Evolutionary conservation across 768 basidiomycete species (phyloP).

Genomic region (Fomitopsis serialis): DNA sequence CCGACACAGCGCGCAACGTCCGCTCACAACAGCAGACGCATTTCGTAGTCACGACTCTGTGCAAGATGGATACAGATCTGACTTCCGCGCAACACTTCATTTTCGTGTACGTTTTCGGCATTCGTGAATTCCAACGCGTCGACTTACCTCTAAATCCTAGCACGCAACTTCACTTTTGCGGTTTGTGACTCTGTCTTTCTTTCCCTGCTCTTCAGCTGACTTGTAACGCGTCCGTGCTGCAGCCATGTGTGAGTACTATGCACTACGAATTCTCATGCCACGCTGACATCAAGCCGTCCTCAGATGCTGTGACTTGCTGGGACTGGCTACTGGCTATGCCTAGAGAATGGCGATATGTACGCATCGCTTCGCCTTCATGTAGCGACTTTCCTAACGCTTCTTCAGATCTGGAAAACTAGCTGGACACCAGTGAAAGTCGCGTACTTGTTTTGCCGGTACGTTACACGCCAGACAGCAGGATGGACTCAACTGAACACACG

Average conservation of each 20-base stretch:
- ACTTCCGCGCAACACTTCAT: slow-evolving; percentile 66
- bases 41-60: neutral
- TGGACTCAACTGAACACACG: neutral
- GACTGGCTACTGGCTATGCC: slow-evolving; percentile 80
- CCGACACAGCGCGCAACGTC: neutral
- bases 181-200: slow-evolving; percentile 40
- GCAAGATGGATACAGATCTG: slow-evolving; percentile 28
- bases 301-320: slow-evolving; percentile 80
- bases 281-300: neutral
- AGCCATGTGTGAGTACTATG: slow-evolving; percentile 38
- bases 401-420: slow-evolving; percentile 73
- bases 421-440: slow-evolving; percentile 84
- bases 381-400: neutral
- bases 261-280: neutral
- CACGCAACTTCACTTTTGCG: slow-evolving; percentile 79
- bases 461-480: slow-evolving; percentile 9
- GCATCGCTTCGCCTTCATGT: slow-evolving; percentile 19
- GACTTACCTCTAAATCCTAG: slow-evolving; percentile 18
- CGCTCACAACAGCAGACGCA: neutral
- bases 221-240: slow-evolving; percentile 25
- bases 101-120: slow-evolving; percentile 45
- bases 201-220: slow-evolving; percentile 12
- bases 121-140: neutral
- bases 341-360: slow-evolving; percentile 73
- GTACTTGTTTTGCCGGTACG: slow-evolving; percentile 79